Evolutionary conservation across 2,329 filamentous ascomycete species (phyloP).

Genomic region (Diaporthe caulivora): DNA sequence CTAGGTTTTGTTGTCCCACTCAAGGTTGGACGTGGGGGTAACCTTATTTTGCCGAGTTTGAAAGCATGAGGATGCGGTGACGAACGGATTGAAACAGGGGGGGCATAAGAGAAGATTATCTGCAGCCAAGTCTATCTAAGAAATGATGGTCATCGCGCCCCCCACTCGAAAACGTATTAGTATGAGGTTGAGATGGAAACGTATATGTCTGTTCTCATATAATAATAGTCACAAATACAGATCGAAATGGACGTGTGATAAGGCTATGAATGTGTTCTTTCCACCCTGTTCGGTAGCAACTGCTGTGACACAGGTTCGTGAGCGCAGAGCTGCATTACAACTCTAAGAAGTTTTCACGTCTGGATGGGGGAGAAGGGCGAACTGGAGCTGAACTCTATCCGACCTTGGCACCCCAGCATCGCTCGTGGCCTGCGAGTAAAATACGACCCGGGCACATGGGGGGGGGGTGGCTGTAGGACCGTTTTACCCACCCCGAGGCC

Average conservation of each 20-base stretch:
- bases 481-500: neutral
- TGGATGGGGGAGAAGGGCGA: neutral
- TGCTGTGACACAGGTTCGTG: neutral
- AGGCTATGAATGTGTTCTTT: neutral
- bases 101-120: neutral
- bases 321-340: neutral
- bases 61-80: neutral
- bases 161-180: neutral
- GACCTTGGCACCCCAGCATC: neutral
- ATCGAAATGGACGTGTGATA: neutral
- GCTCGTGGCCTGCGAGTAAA: slow-evolving; percentile 1
- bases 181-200: neutral
- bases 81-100: slow-evolving; percentile 2
- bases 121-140: neutral
- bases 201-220: neutral
- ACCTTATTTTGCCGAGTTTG: slow-evolving; percentile 6
- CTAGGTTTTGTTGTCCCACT: neutral
- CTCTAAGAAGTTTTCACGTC: slow-evolving; percentile 12
- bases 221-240: neutral
- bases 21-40: slow-evolving; percentile 17
- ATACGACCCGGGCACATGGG: slow-evolving; percentile 12
- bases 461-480: neutral
- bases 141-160: neutral
- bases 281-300: neutral
- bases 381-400: slow-evolving; percentile 8